Base-by-base conservation (phyloP, 2,329 filamentous ascomycete genomes). In the Lasiodiplodia hormozganensis region DNA sequence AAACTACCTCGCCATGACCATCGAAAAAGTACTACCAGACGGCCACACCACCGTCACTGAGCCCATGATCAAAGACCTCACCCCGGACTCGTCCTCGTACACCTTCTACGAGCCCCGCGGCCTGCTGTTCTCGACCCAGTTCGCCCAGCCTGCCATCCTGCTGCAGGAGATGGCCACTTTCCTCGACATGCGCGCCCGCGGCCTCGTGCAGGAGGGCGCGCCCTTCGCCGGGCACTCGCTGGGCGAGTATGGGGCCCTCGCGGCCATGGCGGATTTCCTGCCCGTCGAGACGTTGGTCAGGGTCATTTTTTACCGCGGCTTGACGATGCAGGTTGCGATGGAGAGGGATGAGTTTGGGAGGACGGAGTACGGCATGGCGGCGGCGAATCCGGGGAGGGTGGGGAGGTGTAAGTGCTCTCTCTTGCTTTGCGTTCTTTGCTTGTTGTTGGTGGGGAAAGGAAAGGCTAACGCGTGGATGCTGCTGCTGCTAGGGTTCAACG, bases 1-100 rank as follows among this genome's bases (percentile, higher is more conserved):
- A 36, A 80, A 80, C 66, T 81, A 81, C 71, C 72, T 78, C 47
- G 67, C 65, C 49, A 74, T 73, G 71, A 68, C 47, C 21, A 69
- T 68, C 31, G 70, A 71, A 2, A 21, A 18, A 4, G 2, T 10
- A 1, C 16, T 36, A 8, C 28, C 58, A 4, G 47, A 54, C 36
- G 52, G 38, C 6, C 7, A 6, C 7, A 49, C 7, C 7, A 49
- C 7, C 1, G 52, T 16, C 23, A 16, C 8, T 3, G 21, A 25
- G n/a, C 56, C 25, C 18, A 49, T 68, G 11, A 18, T 69, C 14
- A 4, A 6, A 3, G 58, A 25, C 16, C 2, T 62, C 0, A 36
- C 69, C n/a, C 47, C 64, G 28, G 28, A 69, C n/a, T 34, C 66
- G 16, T 2, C 70, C 12, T 71, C 72, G 6, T 74, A 72, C 65